phyloP scores from a whole-genome alignment of 1,139 yeast species.

The Yamadazyma songkhlaensis region DNA sequence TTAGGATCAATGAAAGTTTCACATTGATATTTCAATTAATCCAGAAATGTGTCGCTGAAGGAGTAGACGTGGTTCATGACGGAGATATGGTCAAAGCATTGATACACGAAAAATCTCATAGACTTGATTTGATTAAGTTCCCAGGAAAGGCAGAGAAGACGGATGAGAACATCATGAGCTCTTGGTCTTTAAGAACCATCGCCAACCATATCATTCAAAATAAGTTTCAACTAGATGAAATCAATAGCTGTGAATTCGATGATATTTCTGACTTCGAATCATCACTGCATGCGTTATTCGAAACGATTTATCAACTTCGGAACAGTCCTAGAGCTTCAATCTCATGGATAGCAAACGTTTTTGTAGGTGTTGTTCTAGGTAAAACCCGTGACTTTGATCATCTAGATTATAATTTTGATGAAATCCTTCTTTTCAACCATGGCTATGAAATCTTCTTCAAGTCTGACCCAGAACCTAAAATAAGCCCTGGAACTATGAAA shows the following conservation, averaged over 20 bases:
- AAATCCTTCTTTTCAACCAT: conserved; percentile 1
- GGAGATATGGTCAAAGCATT: conserved; percentile 18
- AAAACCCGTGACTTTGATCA: conserved; percentile 2
- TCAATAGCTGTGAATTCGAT: conserved; percentile 1
- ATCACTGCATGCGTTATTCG: background rate
- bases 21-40: conserved; percentile 1
- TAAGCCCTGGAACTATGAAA: background rate
- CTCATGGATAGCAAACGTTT: conserved; percentile 29
- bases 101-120: conserved; percentile 4
- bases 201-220: conserved; percentile 22
- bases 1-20: conserved; percentile 1
- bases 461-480: background rate
- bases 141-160: background rate
- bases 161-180: background rate
- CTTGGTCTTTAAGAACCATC: conserved; percentile 24
- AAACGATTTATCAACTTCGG: conserved; percentile 9
- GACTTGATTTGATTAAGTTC: background rate
- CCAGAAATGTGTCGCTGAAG: background rate
- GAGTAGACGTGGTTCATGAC: background rate
- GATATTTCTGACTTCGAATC: background rate
- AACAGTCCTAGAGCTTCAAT: background rate
- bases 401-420: conserved; percentile 2
- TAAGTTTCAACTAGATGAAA: conserved; percentile 1
- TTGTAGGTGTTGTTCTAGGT: conserved; percentile 24
- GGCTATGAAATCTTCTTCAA: conserved; percentile 1